Conservation (phyloP, 1,139 yeast genomes). For the Nakaseomyces uthaithaninus region DNA sequence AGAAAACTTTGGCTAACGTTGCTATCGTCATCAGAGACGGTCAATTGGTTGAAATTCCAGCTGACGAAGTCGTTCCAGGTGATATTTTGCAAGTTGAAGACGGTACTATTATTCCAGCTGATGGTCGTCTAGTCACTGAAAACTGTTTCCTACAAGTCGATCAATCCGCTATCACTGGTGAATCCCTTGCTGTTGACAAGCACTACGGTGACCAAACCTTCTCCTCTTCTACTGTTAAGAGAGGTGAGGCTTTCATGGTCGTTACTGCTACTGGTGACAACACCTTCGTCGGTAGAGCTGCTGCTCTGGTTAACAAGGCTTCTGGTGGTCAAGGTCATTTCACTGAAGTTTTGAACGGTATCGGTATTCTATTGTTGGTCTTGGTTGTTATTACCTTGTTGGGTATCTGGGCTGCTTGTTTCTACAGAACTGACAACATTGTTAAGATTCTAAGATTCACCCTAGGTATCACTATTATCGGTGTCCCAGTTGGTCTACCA, state of each 20-base stretch:
- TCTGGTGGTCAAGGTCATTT: conserved; percentile 92
- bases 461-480: conserved; percentile 93
- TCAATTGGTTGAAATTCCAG: conserved; percentile 59
- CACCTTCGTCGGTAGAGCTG: conserved; percentile 93
- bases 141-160: conserved; percentile 88
- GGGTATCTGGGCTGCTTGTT: conserved; percentile 88
- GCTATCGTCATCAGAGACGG: conserved; percentile 86
- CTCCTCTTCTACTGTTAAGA: conserved; percentile 93
- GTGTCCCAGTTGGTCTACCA: conserved; percentile 99
- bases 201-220: conserved; percentile 79
- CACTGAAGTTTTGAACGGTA: conserved; percentile 96
- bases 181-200: conserved; percentile 93
- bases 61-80: conserved; percentile 88
- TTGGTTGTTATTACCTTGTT: conserved; percentile 82
- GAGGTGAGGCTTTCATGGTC: conserved; percentile 95
- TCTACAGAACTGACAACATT: conserved; percentile 87
- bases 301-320: conserved; percentile 94
- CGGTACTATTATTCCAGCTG: conserved; percentile 92
- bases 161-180: conserved; percentile 98
- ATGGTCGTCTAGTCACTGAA: conserved; percentile 87
- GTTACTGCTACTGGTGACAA: conserved; percentile 94
- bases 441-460: conserved; percentile 90
- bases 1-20: conserved; percentile 85
- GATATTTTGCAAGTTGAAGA: conserved; percentile 87
- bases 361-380: conserved; percentile 86